Evolutionary conservation across 495 filamentous ascomycete species (phyloP), one percentile per base, ranked within the genome.

Genomic region (Pyrenopolyporus hunteri): DNA sequence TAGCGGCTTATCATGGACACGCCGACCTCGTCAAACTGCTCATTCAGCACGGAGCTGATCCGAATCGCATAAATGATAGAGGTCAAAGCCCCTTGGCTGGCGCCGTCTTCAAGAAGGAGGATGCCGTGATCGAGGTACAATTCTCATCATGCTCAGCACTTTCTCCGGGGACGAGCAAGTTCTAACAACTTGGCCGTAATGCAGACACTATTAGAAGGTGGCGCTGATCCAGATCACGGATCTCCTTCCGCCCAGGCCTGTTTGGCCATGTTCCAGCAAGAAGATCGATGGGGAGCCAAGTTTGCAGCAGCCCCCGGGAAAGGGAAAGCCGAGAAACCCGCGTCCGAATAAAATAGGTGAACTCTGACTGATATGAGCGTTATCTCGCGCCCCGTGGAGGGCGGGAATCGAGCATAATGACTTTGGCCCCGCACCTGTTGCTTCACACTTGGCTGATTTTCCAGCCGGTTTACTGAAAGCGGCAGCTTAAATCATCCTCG

Each of bases 81-180:
- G 76, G 79, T n/a, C 81, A 84, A 63, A 80, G 77, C 40, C 80
- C 80, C 4, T 66, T 85, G 1, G 80, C 81, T 8, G 82, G 82
- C 0, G 82, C 81, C 1, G 76, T 85, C 11, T 85, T 85, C 59
- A 85, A 85, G 67, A 75, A 73, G 20, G 81, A 83, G 55, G 75
- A 73, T 48, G 75, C 68, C 6, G 79, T 81, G 1, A 70, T 80
- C 23, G 76, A 80, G 57, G 77, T 78, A 32, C 23, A 64, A 35
- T 23, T 3, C 16, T 6, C n/a, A 35, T 19, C n/a, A 35, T 19
- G 3, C 10, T 14, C 1, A 31, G 8, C 14, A 26, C 10, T 10
- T 6, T 13, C 1, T 19, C 20, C 37, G 8, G 1, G 14, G 9
- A 11, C 8, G 6, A 13, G 5, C 3, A 19, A 25, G 26, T 6